Percentiles rank a stretch among this genome's conserved stretches.
phyloP scores from a whole-genome alignment of 345 rosid species.

The Eutrema yunnanense region DNA sequence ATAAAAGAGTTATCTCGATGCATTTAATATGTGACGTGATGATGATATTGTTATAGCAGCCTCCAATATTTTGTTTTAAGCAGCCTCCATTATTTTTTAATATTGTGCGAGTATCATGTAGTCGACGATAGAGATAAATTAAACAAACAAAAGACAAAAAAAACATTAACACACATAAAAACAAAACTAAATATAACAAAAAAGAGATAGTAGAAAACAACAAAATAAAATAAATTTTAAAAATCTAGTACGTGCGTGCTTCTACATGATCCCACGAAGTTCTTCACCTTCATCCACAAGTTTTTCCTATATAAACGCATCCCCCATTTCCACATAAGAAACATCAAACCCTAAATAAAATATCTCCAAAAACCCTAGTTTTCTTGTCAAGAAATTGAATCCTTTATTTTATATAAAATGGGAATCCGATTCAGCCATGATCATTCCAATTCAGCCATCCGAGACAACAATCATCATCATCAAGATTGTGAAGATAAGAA shows the following conservation, averaged over 20 bases:
- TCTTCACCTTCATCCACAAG: conserved; percentile 7
- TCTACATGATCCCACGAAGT: conserved; percentile 23
- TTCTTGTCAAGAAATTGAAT: conserved; percentile 1
- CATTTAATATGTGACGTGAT: conserved; percentile 16
- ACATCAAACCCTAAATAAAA: neutral
- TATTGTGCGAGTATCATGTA: neutral
- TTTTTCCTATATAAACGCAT: conserved; percentile 12
- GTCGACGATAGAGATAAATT: neutral
- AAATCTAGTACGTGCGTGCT: conserved; percentile 19
- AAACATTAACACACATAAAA: neutral
- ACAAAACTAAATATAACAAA: neutral
- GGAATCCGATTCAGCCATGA: conserved; percentile 9
- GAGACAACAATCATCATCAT: neutral
- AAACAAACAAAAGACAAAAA: neutral
- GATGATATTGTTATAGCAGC: neutral
- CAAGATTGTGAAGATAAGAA: conserved; percentile 12
- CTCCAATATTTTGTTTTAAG: neutral
- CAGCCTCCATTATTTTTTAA: neutral
- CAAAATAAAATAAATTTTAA: neutral
- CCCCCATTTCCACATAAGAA: neutral
- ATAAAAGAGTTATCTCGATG: conserved; percentile 4
- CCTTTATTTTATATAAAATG: conserved; percentile 3
- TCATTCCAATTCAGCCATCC: neutral
- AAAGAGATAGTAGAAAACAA: neutral
- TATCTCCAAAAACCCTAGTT: neutral